Evolutionary conservation across 176 grass and related monocot species (phyloP), one percentile per base, ranked within the genome.

Genomic region (Cenchrus fungigraminus): DNA sequence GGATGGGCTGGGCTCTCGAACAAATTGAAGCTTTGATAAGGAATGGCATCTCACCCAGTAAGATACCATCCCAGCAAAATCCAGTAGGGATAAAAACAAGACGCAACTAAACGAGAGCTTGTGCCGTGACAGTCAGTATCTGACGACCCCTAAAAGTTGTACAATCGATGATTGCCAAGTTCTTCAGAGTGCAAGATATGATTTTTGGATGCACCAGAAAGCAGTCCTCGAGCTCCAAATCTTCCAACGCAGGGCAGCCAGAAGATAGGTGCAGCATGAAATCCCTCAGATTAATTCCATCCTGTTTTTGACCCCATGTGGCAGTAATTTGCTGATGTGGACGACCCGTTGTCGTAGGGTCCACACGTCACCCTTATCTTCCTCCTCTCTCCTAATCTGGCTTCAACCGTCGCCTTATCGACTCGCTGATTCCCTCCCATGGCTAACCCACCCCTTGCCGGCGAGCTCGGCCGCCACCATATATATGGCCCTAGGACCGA

Each of bases 231-330:
- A 85, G 53, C 74, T 37, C 15, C 74, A 85, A 20, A 60, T 85
- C 73, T n/a, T 69, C 74, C 6, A 78, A 40, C 11, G 32, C 74
- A 13, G 83, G 83, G 42, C 74, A 85, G 40, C 15, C 25, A 60
- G 52, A 85, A 50, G 1, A 2, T 8, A 76, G 52, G 7, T 58
- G 53, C 15, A 40, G 32, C 8, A 28, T n/a, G 31, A 76, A 57
- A 42, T 8, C 40, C 31, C 5, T 7, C 16, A 72, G 22, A 49
- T 25, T 17, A 1, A 76, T 56, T 6, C 0, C 2, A 25, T 25
- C 25, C 25, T 25, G 25, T 25, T 25, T 25, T 25, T 25, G 25
- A 25, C 25, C 25, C 25, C 25, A 25, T 25, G 25, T 25, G 25
- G 25, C 25, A 25, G 25, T 25, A 25, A 25, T 25, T 25, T 25